phyloP scores from a whole-genome alignment of 352 stramenopile species.

The Phytophthora constricta region DNA sequence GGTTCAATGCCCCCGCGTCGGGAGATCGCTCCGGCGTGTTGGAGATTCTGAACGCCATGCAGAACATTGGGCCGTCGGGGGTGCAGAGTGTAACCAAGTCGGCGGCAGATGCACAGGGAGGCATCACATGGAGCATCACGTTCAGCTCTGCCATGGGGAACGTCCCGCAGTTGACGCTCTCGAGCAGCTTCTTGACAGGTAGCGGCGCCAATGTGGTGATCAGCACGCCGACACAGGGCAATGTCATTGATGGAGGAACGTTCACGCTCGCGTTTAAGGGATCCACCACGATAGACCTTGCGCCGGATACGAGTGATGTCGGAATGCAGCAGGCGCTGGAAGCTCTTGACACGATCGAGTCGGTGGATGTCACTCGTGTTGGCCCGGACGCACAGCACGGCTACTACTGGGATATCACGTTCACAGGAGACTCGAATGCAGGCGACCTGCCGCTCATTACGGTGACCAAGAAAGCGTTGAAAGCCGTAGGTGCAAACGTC shows the following conservation, averaged over 20 bases:
- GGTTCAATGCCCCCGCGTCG: constrained; percentile 69
- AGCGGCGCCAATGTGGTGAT: constrained; percentile 74
- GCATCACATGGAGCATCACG: constrained; percentile 93
- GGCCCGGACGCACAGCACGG: constrained; percentile 64
- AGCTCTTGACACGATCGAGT: constrained; percentile 60
- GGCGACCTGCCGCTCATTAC: constrained; percentile 69
- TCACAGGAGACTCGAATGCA: constrained; percentile 70
- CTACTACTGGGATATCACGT: constrained; percentile 83
- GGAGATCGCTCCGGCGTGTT: constrained; percentile 56
- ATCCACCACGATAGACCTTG: constrained; percentile 87
- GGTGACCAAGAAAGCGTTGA: constrained; percentile 49
- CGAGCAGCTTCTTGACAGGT: constrained; percentile 72
- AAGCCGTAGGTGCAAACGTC: constrained; percentile 43
- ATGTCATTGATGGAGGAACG: constrained; percentile 78
- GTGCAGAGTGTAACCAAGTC: constrained; percentile 68
- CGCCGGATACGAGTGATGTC: constrained; percentile 75
- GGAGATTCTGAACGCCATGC: constrained; percentile 85
- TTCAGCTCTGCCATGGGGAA: constrained; percentile 79
- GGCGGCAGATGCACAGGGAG: constrained; percentile 79
- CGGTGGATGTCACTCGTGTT: constrained; percentile 62
- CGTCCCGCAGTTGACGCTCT: constrained; percentile 63
- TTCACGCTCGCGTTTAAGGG: constrained; percentile 94
- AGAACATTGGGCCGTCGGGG: constrained; percentile 65
- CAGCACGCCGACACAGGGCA: constrained; percentile 63
- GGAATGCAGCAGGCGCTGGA: constrained; percentile 71